Conservation (phyloP, 1,284 basidiomycete genomes). For the Pseudozyma pruni region DNA sequence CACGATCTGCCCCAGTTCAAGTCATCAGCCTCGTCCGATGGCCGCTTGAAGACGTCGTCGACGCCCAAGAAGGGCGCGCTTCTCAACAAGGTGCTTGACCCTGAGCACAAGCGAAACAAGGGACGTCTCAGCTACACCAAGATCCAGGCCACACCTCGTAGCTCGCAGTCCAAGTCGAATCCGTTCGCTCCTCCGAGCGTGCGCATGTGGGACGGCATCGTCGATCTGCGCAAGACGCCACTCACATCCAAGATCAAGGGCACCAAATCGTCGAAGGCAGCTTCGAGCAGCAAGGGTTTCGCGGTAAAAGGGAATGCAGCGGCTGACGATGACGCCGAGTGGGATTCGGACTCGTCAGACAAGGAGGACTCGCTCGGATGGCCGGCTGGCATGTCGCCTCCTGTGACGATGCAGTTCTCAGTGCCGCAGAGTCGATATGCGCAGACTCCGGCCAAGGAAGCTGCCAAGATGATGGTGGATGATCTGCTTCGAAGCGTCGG, state of each 20-base stretch:
- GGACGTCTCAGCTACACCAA: conserved; percentile 45
- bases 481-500: conserved; percentile 64
- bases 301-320: conserved; percentile 56
- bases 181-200: conserved; percentile 56
- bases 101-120: conserved; percentile 53
- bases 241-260: conserved; percentile 59
- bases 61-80: conserved; percentile 50
- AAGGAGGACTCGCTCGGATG: conserved; percentile 71
- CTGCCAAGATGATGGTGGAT: conserved; percentile 62
- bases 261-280: conserved; percentile 47
- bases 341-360: conserved; percentile 57
- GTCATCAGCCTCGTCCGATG: conserved; percentile 11
- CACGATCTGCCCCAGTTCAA: conserved; percentile 37
- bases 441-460: conserved; percentile 70
- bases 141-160: conserved; percentile 48
- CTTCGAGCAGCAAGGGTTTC: conserved; percentile 70
- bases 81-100: conserved; percentile 53
- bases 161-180: conserved; percentile 49
- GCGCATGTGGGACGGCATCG: conserved; percentile 76
- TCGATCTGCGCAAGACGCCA: conserved; percentile 77
- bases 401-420: conserved; percentile 83
- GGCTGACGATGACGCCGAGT: conserved; percentile 53
- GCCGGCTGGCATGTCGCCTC: conserved; percentile 81
- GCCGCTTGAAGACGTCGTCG: conserved; percentile 45
- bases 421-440: conserved; percentile 77